Evolutionary conservation across 1,284 basidiomycete species (phyloP), one percentile per base, ranked within the genome.

Genomic region (Trichosporon faecale): DNA sequence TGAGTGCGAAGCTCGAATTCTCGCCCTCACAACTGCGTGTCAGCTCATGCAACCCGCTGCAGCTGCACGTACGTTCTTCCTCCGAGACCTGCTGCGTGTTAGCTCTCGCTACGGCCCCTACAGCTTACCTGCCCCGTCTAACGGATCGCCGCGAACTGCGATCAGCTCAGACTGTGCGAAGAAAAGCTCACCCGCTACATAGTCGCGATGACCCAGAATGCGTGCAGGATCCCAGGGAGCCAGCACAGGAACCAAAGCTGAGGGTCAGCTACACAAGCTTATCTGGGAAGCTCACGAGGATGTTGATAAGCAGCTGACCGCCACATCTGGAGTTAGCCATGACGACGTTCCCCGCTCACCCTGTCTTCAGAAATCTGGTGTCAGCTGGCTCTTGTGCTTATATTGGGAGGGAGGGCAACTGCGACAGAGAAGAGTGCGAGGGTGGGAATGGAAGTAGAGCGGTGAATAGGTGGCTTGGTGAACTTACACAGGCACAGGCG

Each of bases 241-340:
- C 57, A 61, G 57, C 57, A 31, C 5, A 61, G 57, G 27, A 61
- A 61, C 57, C 57, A 61, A 1, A 61, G 29, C 57, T 61, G 57
- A 4, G 16, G 3, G 57, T 31, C 27, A 31, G 27, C 29, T 31
- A 7, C 5, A n/a, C 7, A 18, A 18, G 5, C 7, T 7, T 1
- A 3, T 33, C 12, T n/a, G 27, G 16, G 4, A 1, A 31, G 27
- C 57, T 61, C 18, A 61, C 57, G 57, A 61, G 9, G 29, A 61
- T 6, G 29, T 61, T 61, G 4, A 61, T 6, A 5, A 61, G 29
- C 16, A 61, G 57, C 16, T 61, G 57, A 16, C 29, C 5, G 27
- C 57, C 57, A 16, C 57, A 61, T 7, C 57, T 61, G 57, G 5
- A 1, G 27, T 61, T 8, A 61, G 57, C 18, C 6, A 5, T 1